A percentile compares a stretch with the other conserved stretches of the same genome.
Evolutionary conservation across 75 land plant genomes (phyloP).

Genomic region (Pseudotsuga menziesii): DNA sequence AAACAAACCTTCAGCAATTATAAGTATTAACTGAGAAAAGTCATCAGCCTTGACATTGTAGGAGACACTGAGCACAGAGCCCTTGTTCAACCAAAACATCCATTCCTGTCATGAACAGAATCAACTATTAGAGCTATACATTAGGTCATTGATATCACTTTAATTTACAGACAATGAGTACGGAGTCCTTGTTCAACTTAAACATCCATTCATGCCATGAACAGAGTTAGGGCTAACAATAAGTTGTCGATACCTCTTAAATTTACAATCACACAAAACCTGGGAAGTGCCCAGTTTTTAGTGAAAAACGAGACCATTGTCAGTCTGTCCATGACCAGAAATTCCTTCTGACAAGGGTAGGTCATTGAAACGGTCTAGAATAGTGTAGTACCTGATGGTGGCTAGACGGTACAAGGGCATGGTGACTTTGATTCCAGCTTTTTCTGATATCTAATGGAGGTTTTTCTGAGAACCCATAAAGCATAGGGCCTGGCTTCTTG

Average conservation of each 20-base stretch:
- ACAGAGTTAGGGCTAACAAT: neutral
- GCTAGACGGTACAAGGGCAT: slow-evolving; percentile 11
- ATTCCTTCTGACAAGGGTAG: neutral
- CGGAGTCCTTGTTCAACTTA: slow-evolving; percentile 45
- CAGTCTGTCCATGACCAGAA: too few species aligned
- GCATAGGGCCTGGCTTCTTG: slow-evolving; percentile 20
- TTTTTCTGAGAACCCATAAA: slow-evolving; percentile 30
- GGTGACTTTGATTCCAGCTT: slow-evolving; percentile 31
- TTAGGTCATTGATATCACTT: neutral
- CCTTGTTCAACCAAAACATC: slow-evolving; percentile 47
- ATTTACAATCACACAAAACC: slow-evolving; percentile 1
- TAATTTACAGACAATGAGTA: slow-evolving; percentile 19
- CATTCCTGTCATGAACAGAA: slow-evolving; percentile 37
- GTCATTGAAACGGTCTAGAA: neutral
- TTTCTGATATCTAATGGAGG: slow-evolving; percentile 34
- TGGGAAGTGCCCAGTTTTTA: slow-evolving; percentile 15
- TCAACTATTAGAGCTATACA: neutral
- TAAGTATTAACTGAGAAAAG: slow-evolving; percentile 29
- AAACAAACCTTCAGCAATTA: slow-evolving; percentile 42
- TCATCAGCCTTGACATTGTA: slow-evolving; percentile 25
- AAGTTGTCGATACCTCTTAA: neutral
- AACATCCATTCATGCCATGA: slow-evolving; percentile 46
- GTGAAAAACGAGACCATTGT: neutral
- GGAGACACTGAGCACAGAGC: slow-evolving; percentile 36
- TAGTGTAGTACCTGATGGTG: slow-evolving; percentile 30